Conservation (phyloP, 1,284 basidiomycete species). For the Mycena sp. region DNA sequence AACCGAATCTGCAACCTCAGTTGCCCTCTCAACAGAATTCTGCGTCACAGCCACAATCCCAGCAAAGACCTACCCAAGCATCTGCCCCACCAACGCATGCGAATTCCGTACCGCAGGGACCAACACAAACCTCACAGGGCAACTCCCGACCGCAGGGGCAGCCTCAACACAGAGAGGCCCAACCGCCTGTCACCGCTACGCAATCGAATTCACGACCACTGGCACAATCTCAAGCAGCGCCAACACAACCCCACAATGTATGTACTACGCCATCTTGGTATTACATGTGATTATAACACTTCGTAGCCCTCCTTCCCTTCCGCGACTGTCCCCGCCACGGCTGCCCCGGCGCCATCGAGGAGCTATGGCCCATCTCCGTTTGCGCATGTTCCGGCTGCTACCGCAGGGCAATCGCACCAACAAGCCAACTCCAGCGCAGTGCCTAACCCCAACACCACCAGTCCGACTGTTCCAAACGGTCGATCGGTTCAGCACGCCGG, state of each 20-base stretch:
- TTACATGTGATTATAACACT: neutral
- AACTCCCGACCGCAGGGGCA: neutral
- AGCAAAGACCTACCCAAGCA: no score
- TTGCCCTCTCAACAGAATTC: no score
- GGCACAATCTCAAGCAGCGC: neutral
- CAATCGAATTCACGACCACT: neutral
- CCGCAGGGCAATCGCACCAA: neutral
- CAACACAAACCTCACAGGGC: neutral
- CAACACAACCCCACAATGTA: neutral
- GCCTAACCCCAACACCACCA: neutral
- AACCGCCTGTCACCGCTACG: neutral
- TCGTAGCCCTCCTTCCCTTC: neutral
- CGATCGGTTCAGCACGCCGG: no score
- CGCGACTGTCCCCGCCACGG: neutral
- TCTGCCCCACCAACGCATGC: neutral
- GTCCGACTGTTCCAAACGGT: no score
- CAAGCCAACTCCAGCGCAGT: neutral
- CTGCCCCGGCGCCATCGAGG: no score
- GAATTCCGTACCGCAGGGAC: neutral
- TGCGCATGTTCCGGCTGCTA: conserved; percentile 1
- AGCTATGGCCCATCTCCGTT: conserved; percentile 26
- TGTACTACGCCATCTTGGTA: neutral
- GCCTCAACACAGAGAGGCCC: neutral
- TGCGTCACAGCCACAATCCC: no score
- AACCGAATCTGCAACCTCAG: no score